phyloP scores from a whole-genome alignment of 352 stramenopile species.

The Proteromonas lacertae region DNA sequence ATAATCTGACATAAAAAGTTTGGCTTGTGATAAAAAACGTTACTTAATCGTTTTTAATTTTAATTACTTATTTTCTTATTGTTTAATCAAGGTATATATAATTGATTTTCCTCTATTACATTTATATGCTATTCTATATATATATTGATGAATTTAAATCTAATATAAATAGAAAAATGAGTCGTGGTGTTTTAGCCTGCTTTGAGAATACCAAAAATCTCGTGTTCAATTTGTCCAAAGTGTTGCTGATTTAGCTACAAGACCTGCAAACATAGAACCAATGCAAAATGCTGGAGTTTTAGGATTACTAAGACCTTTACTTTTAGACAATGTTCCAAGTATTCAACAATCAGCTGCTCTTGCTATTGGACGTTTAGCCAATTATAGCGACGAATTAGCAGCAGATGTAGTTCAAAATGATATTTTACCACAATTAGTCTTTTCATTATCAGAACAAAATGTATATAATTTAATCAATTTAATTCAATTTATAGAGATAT shows the following conservation, averaged over 20 bases:
- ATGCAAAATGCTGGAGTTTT: conserved; percentile 79
- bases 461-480: conserved; percentile 4
- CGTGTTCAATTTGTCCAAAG: conserved; percentile 66
- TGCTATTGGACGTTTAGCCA: conserved; percentile 51
- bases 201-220: conserved; percentile 72
- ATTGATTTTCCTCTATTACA: too few relatives aligned
- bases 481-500: conserved; percentile 17
- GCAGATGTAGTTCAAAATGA: conserved; percentile 68
- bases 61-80: too few relatives aligned
- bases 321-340: conserved; percentile 62
- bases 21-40: too few relatives aligned
- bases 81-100: too few relatives aligned
- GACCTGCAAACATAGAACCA: conserved; percentile 71
- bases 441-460: conserved; percentile 66
- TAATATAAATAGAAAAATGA: conserved; percentile 17
- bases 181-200: conserved; percentile 54
- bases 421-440: conserved; percentile 75
- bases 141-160: too few relatives aligned
- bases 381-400: conserved; percentile 67
- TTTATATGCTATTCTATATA: too few relatives aligned
- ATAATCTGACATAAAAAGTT: too few relatives aligned
- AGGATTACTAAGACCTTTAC: conserved; percentile 51
- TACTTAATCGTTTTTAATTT: too few relatives aligned
- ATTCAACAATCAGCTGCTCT: conserved; percentile 69
- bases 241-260: conserved; percentile 54